A percentile compares a stretch with the other conserved stretches of the same genome.
phyloP scores from a whole-genome alignment of 78 protist genomes.

The Dictyostelium purpureum region DNA sequence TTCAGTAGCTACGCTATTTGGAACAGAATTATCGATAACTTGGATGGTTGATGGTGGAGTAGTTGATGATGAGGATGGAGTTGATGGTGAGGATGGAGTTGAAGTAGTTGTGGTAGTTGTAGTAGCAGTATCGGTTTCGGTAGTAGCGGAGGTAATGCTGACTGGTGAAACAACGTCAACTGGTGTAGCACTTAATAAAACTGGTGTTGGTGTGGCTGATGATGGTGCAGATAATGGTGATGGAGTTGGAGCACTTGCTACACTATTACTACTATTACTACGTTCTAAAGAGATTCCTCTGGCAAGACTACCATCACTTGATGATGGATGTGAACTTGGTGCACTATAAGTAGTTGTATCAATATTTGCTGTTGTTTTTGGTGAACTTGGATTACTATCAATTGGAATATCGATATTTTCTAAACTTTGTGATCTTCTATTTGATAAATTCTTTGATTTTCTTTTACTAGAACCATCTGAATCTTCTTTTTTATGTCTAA shows the following conservation, averaged over 20 bases:
- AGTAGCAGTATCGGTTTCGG: too few relatives aligned
- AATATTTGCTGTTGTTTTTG: too few relatives aligned
- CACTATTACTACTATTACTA: neutral
- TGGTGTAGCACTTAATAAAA: neutral
- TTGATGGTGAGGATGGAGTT: neutral
- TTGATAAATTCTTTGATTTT: neutral
- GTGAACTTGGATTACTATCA: too few relatives aligned
- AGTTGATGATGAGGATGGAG: neutral
- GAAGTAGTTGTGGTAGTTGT: neutral
- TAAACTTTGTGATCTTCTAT: constrained; percentile 8
- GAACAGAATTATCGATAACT: too few relatives aligned
- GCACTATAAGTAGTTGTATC: too few relatives aligned
- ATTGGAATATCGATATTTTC: neutral
- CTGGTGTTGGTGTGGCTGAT: neutral
- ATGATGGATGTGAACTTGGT: too few relatives aligned
- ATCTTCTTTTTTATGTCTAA: constrained; percentile 4
- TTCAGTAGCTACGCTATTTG: too few relatives aligned
- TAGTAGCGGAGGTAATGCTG: too few relatives aligned
- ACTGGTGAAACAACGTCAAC: too few relatives aligned
- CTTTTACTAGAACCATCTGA: neutral
- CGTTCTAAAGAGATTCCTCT: constrained; percentile 8
- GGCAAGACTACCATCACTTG: neutral
- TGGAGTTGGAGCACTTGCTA: neutral
- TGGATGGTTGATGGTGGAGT: neutral
- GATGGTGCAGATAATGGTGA: too few relatives aligned